Evolutionary conservation across 202 grass and related monocot species (phyloP).

Genomic region (Bolboschoenoplectus hybrid): DNA sequence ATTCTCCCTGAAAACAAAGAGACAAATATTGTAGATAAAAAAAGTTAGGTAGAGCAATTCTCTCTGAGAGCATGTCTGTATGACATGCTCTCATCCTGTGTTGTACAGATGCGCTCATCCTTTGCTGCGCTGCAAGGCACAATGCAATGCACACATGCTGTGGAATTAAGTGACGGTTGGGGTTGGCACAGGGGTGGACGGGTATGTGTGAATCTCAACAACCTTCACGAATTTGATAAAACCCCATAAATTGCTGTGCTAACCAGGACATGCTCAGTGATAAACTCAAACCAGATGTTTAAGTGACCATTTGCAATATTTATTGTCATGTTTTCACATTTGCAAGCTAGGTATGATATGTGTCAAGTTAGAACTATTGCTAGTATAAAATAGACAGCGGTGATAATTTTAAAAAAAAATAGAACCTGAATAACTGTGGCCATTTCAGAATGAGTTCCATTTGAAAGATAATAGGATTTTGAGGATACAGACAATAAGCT

Average conservation of each 20-base stretch:
- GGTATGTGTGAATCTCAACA: neutral
- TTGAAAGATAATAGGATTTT: slow-evolving; percentile 46
- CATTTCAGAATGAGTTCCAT: slow-evolving; percentile 69
- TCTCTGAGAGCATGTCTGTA: too few relatives aligned
- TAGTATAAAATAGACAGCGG: neutral
- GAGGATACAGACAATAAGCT: slow-evolving; percentile 46
- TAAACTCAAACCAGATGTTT: slow-evolving; percentile 33
- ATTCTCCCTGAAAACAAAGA: slow-evolving; percentile 59
- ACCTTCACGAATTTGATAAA: neutral
- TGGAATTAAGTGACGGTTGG: neutral
- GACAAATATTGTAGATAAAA: slow-evolving; percentile 21
- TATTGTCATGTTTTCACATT: slow-evolving; percentile 12
- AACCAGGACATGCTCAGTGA: neutral
- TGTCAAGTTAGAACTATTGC: slow-evolving; percentile 11
- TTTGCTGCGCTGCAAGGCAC: neutral
- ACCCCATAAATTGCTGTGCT: neutral
- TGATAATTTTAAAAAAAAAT: neutral
- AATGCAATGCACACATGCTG: neutral
- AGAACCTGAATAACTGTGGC: slow-evolving; percentile 81
- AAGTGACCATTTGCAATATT: slow-evolving; percentile 11
- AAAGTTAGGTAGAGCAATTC: neutral
- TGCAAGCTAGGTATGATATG: slow-evolving; percentile 1
- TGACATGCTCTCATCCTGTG: too few relatives aligned
- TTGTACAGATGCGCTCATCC: neutral
- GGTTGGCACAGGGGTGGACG: neutral